These are phyloP conservation scores for Cyberlindnera amylophila DNA, from an alignment of 805 yeast genomes.

Conservation along the genomic window DNA sequence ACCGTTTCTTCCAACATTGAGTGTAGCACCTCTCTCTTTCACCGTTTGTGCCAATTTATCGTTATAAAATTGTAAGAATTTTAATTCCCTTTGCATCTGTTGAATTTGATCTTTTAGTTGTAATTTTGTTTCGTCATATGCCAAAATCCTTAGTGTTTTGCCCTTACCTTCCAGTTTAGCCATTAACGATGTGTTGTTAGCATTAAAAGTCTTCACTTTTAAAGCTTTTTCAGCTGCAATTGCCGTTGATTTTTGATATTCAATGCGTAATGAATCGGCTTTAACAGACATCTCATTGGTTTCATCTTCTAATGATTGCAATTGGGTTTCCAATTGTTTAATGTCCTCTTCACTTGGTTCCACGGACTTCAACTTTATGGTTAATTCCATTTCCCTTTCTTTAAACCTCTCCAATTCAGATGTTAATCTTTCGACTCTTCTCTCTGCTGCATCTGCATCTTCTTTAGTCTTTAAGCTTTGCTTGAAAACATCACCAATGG, in stretches of 20 bases:
- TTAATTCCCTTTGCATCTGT: constrained; percentile 14
- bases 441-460: constrained; percentile 15
- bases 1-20: constrained; percentile 27
- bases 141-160: constrained; percentile 23
- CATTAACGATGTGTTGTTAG: constrained; percentile 28
- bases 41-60: constrained; percentile 15
- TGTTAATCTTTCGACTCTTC: constrained; percentile 20
- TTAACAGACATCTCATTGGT: constrained; percentile 1
- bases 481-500: constrained; percentile 41
- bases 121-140: constrained; percentile 12
- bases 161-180: constrained; percentile 34
- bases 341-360: too few species aligned
- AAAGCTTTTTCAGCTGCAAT: constrained; percentile 39
- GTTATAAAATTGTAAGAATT: constrained; percentile 19
- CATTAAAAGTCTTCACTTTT: background rate
- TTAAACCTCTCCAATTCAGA: constrained; percentile 20
- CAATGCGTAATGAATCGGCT: constrained; percentile 28
- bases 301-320: constrained; percentile 12
- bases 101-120: constrained; percentile 1
- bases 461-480: constrained; percentile 20
- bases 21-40: constrained; percentile 22
- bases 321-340: constrained; percentile 12
- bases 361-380: constrained; percentile 19
- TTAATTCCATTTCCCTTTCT: constrained; percentile 9
- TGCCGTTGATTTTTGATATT: constrained; percentile 45